Evolutionary conservation across 768 basidiomycete species (phyloP), one percentile per base, ranked within the genome.

Genomic region (Hygrocybe coccinea): DNA sequence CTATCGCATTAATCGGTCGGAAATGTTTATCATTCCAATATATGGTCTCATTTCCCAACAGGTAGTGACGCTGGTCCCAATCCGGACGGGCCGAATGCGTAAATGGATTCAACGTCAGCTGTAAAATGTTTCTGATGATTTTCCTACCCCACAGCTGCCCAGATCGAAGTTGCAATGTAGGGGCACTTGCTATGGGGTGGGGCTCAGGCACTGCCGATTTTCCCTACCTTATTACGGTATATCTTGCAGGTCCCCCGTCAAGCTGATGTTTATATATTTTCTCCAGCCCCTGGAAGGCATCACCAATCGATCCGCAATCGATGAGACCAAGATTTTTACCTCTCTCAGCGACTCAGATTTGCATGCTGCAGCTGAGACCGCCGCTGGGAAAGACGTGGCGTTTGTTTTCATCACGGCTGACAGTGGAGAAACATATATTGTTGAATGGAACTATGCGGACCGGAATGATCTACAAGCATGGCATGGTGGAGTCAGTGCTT

Each of bases 181-280:
- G 91, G 10, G 77, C 87, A 15, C 76, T 97, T 19, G 91, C 90
- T 5, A 87, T 93, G 85, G 92, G 92, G 11, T 97, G 94, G 94
- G 94, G 91, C 35, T 88, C 86, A 48, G 91, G 81, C 5, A 90
- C 91, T 0, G 77, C 82, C 12, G 81, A 83, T 61, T 86, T 89
- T 73, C 83, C 86, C 6, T 93, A 92, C 69, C 79, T 94, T 11
- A 70, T 93, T 56, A 83, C 87, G 46, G 86, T 86, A 52, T 64
- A 81, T 72, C 2, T 15, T 45, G 17, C 34, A 5, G 21, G 34
- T 21, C 25, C 37, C 38, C 7, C 14, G 34, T 25, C 21, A 8
- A n/a, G 1, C 29, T 8, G 39, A 21, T 12, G 47, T 22, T 49
- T 46, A 2, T 19, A 48, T 17, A 5, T 46, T 21, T 7, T 43